Conservation (phyloP, 495 filamentous ascomycete genomes). For the Chaetomidium leptoderma region DNA sequence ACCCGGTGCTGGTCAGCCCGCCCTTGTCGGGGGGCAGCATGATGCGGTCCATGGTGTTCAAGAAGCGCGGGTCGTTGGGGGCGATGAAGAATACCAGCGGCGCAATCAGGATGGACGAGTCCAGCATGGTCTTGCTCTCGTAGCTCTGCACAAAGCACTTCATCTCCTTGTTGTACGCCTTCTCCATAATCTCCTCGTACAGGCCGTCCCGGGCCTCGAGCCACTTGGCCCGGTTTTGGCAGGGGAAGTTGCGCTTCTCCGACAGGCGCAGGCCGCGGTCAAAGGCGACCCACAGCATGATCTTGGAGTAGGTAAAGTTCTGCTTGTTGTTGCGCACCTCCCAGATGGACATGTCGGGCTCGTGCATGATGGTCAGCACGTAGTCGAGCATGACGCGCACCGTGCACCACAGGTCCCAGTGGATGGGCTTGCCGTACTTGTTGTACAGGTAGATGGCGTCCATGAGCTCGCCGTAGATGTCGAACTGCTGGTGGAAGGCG, state of each 20-base stretch:
- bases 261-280: constrained; percentile 66
- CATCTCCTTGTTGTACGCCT: constrained; percentile 60
- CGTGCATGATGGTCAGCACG: constrained; percentile 49
- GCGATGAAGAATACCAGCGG: constrained; percentile 72
- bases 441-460: constrained; percentile 73
- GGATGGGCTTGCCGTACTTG: constrained; percentile 69
- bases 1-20: constrained; percentile 64
- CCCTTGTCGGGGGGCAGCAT: constrained; percentile 63
- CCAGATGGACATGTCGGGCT: constrained; percentile 76
- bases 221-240: constrained; percentile 61
- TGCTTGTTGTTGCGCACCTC: constrained; percentile 68
- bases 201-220: constrained; percentile 56
- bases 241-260: constrained; percentile 66
- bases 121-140: constrained; percentile 60
- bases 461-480: constrained; percentile 74
- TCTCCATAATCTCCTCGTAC: constrained; percentile 70
- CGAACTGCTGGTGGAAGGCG: constrained; percentile 67
- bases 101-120: constrained; percentile 67
- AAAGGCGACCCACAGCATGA: constrained; percentile 74
- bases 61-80: constrained; percentile 67
- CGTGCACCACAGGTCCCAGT: constrained; percentile 61
- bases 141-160: constrained; percentile 68
- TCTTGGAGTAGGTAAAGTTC: constrained; percentile 68
- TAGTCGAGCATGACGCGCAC: constrained; percentile 41
- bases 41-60: constrained; percentile 64